Base-by-base conservation (phyloP, 192 early-diverging fungal genomes). In the Coemansia sp. region DNA sequence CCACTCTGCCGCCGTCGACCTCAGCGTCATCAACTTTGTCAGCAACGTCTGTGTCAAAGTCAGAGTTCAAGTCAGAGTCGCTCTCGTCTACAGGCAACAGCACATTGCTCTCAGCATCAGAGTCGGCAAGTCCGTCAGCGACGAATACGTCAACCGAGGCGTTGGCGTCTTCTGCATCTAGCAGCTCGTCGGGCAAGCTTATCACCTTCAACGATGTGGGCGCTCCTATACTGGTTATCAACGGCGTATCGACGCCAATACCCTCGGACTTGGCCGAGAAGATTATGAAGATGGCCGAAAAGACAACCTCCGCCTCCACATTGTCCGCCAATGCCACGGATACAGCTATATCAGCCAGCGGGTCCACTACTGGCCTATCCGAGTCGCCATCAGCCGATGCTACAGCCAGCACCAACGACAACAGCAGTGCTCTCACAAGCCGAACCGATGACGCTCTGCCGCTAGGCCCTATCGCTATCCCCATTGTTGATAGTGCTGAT, bases 151-250 rank as follows among this genome's bases (percentile, higher is more conserved):
- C 24, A 10, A 22, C 44, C 42, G 65, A 46, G 0, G 18, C 44
- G 1, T 44, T 68, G 11, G 13, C 72, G 12, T 13, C 74, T 27
- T 61, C 41, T 31, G 55, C 51, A 51, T 55, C 70, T 8, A 73
- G 24, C 24, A 67, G 33, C 46, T 27, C 33, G 38, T 29, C 40
- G 10, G 65, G 66, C 22, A 84, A 73, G 38, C 69, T 71, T 3
- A 84, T 84, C 38, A n/a, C 78, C n/a, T 84, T 84, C 62, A 70
- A 84, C 71, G 69, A 65, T 57, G 54, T 73, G 18, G 81, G 81
- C 51, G 73, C 55, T 20, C 81, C 81, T 4, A 78, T 76, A 62
- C 61, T 77, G 67, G 63, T 84, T 31, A 22, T 78, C 27, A 55
- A 71, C 46, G 81, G 81, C 29, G 68, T 73, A 13, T 73, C 81